phyloP scores from a whole-genome alignment of 192 early-diverging fungal species.

The Piromyces finnis region DNA sequence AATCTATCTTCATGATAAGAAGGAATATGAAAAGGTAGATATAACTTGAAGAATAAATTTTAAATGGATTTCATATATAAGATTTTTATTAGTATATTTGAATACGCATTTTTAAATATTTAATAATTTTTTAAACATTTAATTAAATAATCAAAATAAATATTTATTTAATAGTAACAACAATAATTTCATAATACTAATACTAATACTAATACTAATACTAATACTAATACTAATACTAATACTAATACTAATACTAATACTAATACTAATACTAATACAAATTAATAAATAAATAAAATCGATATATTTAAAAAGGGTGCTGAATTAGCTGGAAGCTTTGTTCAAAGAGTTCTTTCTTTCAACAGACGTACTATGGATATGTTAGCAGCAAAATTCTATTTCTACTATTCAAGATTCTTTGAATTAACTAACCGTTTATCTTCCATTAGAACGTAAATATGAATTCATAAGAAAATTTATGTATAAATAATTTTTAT shows the following conservation, averaged over 20 bases:
- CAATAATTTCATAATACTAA: too few species aligned
- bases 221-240: too few species aligned
- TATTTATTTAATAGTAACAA: too few species aligned
- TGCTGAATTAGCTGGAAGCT: constrained; percentile 36
- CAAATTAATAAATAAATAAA: too few species aligned
- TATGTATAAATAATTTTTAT: too few species aligned
- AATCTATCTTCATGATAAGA: constrained; percentile 65
- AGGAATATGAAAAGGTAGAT: constrained; percentile 40
- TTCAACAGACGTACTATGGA: constrained; percentile 82
- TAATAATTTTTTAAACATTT: too few species aligned
- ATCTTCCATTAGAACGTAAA: constrained; percentile 57
- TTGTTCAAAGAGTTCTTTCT: constrained; percentile 38
- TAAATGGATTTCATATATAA: background rate
- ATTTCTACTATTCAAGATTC: constrained; percentile 87
- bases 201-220: too few species aligned
- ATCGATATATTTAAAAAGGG: constrained; percentile 20
- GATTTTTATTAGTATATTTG: too few species aligned
- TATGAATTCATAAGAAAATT: constrained; percentile 1
- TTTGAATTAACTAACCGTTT: constrained; percentile 57
- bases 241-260: too few species aligned
- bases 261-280: too few species aligned
- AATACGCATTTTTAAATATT: too few species aligned
- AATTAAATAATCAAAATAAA: too few species aligned
- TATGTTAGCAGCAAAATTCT: constrained; percentile 69
- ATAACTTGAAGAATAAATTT: background rate